A percentile compares a stretch with the other conserved stretches of the same genome.
These are phyloP conservation scores for Aspergillus sclerotialis DNA, from an alignment of 2,329 filamentous ascomycete genomes.

Conservation along the genomic window DNA sequence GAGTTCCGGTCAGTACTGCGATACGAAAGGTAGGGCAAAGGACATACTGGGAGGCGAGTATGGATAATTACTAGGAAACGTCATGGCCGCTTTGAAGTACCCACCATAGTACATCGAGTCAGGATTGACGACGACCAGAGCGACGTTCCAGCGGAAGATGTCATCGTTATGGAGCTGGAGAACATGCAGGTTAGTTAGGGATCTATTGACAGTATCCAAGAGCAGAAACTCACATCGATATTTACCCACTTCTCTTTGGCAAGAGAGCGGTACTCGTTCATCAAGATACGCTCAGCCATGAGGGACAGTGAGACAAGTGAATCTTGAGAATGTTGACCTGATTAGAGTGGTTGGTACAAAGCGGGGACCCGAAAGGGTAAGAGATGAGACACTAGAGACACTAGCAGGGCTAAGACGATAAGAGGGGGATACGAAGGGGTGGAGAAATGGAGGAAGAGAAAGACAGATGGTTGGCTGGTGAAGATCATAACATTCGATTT, in stretches of 20 bases:
- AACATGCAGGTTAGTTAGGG: not conserved
- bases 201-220: constrained; percentile 1
- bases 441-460: too few species aligned
- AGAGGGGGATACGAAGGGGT: too few species aligned
- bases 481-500: too few species aligned
- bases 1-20: not conserved
- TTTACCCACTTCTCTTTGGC: constrained; percentile 90
- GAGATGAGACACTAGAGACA: too few species aligned
- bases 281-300: constrained; percentile 70
- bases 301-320: too few species aligned
- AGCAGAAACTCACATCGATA: constrained; percentile 59
- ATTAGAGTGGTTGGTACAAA: too few species aligned
- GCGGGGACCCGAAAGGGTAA: not conserved
- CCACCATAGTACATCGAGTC: constrained; percentile 89
- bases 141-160: constrained; percentile 80
- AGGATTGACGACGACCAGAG: constrained; percentile 84
- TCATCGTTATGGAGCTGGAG: constrained; percentile 72
- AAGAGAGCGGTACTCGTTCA: constrained; percentile 78
- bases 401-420: too few species aligned
- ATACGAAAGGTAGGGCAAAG: not conserved
- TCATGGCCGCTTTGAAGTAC: constrained; percentile 87
- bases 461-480: too few species aligned
- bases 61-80: constrained; percentile 81
- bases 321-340: too few species aligned
- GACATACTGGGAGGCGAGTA: constrained; percentile 65